A percentile compares a stretch with the other conserved stretches of the same genome.
Evolutionary conservation across 331 rosid species (phyloP).

Genomic region (Arachis monticola): DNA sequence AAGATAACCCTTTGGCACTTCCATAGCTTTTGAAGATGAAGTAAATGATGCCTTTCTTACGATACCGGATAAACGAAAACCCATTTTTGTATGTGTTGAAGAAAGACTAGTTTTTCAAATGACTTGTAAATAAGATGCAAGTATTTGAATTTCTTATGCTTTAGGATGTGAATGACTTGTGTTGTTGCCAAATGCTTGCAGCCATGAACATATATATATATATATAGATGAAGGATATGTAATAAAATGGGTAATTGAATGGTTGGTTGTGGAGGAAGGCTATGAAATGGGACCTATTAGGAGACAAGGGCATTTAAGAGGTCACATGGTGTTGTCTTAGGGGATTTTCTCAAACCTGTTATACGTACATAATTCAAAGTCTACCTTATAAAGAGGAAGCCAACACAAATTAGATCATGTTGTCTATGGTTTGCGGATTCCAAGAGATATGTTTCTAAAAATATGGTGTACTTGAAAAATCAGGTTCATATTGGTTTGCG

Average conservation of each 20-base stretch:
- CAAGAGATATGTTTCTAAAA: not conserved
- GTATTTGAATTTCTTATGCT: constrained; percentile 21
- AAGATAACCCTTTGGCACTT: constrained; percentile 36
- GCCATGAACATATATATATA: not conserved
- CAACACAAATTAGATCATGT: not conserved
- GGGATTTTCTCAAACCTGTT: not conserved
- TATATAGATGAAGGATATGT: constrained; percentile 35
- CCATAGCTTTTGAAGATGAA: not conserved
- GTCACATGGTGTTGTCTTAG: not conserved
- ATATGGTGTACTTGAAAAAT: constrained; percentile 4
- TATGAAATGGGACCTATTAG: constrained; percentile 13
- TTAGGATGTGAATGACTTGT: constrained; percentile 16
- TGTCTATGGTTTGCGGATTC: not conserved
- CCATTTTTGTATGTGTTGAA: constrained; percentile 5
- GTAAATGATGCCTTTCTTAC: not conserved
- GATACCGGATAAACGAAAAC: constrained; percentile 32
- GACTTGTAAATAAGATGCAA: not conserved
- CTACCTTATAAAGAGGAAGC: not conserved
- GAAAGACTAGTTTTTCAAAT: not conserved
- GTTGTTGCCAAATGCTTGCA: constrained; percentile 24
- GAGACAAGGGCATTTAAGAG: constrained; percentile 38
- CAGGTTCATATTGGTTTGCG: constrained; percentile 12
- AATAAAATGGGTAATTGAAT: not conserved
- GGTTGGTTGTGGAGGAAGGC: not conserved
- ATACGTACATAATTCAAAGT: not conserved